Evolutionary conservation across 441 rosid species (phyloP).

Genomic region (Erysimum cheiri): DNA sequence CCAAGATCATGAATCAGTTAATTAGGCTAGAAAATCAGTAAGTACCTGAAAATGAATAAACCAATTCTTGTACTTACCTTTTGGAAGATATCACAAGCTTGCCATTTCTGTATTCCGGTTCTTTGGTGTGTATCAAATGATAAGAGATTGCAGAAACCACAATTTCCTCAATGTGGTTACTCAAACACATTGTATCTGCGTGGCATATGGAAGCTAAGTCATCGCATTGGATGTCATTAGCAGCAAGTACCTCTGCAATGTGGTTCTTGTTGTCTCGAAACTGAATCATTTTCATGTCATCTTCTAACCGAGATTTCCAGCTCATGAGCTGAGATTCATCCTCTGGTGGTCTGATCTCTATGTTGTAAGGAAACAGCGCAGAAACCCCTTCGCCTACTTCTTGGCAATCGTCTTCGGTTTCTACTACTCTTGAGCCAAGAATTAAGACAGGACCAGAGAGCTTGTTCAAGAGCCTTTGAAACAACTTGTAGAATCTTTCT

Average conservation of each 20-base stretch:
- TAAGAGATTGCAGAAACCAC: conserved; percentile 85
- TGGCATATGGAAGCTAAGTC: conserved; percentile 81
- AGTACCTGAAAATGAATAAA: background rate
- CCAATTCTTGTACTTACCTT: conserved; percentile 48
- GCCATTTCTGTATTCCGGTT: conserved; percentile 91
- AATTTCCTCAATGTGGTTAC: conserved; percentile 87
- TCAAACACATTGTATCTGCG: conserved; percentile 72
- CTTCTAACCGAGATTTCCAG: conserved; percentile 90
- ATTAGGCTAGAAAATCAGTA: background rate
- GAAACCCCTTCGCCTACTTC: conserved; percentile 72
- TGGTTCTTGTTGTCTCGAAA: conserved; percentile 93
- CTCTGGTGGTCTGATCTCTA: conserved; percentile 81
- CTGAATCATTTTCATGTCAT: conserved; percentile 86
- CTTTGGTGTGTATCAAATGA: conserved; percentile 77
- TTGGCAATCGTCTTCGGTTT: conserved; percentile 60
- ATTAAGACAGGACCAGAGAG: conserved; percentile 76
- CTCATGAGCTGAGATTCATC: conserved; percentile 71
- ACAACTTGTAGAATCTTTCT: conserved; percentile 65
- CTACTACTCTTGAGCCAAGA: conserved; percentile 85
- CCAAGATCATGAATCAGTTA: conserved; percentile 21
- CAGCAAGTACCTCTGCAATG: conserved; percentile 87
- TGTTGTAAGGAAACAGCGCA: conserved; percentile 76
- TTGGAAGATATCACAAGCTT: conserved; percentile 89
- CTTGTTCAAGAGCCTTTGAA: conserved; percentile 67
- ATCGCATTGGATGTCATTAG: conserved; percentile 89